Evolutionary conservation across 2,329 filamentous ascomycete species (phyloP).

Genomic region (Fonsecaea monophora): DNA sequence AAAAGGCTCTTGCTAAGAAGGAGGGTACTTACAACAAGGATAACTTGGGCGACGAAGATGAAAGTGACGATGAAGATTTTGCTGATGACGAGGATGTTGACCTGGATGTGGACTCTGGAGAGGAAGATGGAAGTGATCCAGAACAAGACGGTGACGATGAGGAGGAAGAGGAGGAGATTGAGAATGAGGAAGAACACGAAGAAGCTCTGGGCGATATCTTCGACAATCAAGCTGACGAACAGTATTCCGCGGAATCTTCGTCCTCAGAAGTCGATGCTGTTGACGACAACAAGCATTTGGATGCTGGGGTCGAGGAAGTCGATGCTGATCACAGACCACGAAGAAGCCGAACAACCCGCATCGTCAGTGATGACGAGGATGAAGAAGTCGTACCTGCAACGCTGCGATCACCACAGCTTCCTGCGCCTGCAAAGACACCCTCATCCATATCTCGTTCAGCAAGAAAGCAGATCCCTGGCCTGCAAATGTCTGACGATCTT

Average conservation of each 20-base stretch:
- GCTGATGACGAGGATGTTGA: constrained; percentile 51
- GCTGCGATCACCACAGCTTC: constrained; percentile 38
- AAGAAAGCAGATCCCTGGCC: constrained; percentile 73
- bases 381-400: constrained; percentile 52
- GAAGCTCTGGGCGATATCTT: constrained; percentile 39
- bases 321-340: constrained; percentile 45
- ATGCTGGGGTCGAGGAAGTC: constrained; percentile 53
- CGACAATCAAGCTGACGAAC: constrained; percentile 49
- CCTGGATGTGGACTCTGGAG: constrained; percentile 52
- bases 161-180: constrained; percentile 38
- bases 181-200: constrained; percentile 36
- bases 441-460: constrained; percentile 72
- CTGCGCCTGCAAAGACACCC: constrained; percentile 52
- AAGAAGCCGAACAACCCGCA: constrained; percentile 60
- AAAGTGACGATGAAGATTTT: constrained; percentile 62
- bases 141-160: constrained; percentile 47
- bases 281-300: constrained; percentile 43
- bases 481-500: constrained; percentile 58
- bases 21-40: constrained; percentile 57
- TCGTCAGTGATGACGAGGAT: constrained; percentile 73
- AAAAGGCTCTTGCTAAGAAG: constrained; percentile 75
- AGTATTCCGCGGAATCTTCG: constrained; percentile 48
- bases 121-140: constrained; percentile 42
- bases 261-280: constrained; percentile 39
- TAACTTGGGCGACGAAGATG: constrained; percentile 60